Conservation (phyloP, 2,329 filamentous ascomycete species). For the Claviceps sp. region DNA sequence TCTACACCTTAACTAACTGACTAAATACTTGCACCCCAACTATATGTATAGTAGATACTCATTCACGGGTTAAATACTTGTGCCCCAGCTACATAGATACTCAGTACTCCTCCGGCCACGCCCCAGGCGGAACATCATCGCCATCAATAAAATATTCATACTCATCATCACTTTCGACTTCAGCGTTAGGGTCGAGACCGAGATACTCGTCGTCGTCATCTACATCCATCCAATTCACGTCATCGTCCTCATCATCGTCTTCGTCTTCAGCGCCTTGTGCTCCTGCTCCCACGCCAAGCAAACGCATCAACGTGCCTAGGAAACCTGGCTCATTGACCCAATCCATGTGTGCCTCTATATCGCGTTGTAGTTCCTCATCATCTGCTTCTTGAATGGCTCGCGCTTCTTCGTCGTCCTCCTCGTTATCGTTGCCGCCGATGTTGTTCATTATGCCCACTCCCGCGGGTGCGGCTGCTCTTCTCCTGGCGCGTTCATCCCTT, state of each 20-base stretch:
- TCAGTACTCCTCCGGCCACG: slow-evolving; percentile 20
- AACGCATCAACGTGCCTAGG: slow-evolving; percentile 13
- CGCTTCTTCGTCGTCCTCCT: slow-evolving; percentile 15
- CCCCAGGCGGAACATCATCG: slow-evolving; percentile 15
- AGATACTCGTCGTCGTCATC: slow-evolving; percentile 1
- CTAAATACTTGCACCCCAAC: too few relatives aligned
- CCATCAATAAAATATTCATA: slow-evolving; percentile 3
- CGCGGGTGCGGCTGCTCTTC: background rate
- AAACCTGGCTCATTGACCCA: slow-evolving; percentile 16
- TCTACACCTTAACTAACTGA: too few relatives aligned
- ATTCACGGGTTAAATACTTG: too few relatives aligned
- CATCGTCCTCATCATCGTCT: slow-evolving; percentile 1
- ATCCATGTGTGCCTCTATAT: slow-evolving; percentile 17
- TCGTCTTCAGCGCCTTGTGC: slow-evolving; percentile 5
- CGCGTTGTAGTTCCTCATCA: slow-evolving; percentile 20
- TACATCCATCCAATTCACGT: slow-evolving; percentile 5
- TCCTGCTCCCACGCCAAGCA: slow-evolving; percentile 10
- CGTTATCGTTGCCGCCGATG: slow-evolving; percentile 1
- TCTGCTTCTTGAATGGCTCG: slow-evolving; percentile 14
- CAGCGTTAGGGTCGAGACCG: slow-evolving; percentile 7
- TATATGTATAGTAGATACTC: too few relatives aligned
- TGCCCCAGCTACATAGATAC: too few relatives aligned
- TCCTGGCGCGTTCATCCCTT: slow-evolving; percentile 6
- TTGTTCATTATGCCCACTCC: slow-evolving; percentile 2
- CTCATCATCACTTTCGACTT: slow-evolving; percentile 1